Percentiles rank a stretch among this genome's conserved stretches.
phyloP scores from a whole-genome alignment of 805 yeast species.

The Vanderwaltozyma yarrowii region DNA sequence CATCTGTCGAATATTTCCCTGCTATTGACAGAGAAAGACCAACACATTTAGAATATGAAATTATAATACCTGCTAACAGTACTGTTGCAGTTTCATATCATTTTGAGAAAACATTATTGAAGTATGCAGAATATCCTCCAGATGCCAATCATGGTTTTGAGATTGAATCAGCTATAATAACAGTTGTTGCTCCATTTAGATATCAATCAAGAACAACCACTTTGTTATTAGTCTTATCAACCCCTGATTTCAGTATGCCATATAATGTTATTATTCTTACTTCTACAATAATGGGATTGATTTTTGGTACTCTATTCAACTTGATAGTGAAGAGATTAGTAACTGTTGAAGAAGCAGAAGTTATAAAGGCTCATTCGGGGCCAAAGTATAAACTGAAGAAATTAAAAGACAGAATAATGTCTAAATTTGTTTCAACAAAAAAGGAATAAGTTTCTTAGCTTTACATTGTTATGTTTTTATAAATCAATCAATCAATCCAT shows the following conservation, averaged over 20 bases:
- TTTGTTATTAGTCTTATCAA: constrained; percentile 76
- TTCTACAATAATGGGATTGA: constrained; percentile 84
- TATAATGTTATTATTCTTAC: constrained; percentile 92
- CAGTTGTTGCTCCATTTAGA: constrained; percentile 35
- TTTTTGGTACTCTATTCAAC: constrained; percentile 81
- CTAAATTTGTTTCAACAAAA: constrained; percentile 1
- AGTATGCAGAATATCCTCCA: constrained; percentile 93
- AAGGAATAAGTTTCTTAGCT: neutral
- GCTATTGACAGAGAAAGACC: constrained; percentile 76
- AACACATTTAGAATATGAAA: constrained; percentile 62
- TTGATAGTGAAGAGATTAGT: constrained; percentile 63
- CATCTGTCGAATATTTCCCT: constrained; percentile 54
- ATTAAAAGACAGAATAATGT: constrained; percentile 2
- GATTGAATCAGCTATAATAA: constrained; percentile 79
- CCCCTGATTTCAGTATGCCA: constrained; percentile 98
- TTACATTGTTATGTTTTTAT: neutral
- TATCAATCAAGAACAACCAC: constrained; percentile 74
- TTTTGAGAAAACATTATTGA: constrained; percentile 79
- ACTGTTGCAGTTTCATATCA: constrained; percentile 56
- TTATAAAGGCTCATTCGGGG: constrained; percentile 9
- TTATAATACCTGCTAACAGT: constrained; percentile 55
- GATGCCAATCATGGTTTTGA: constrained; percentile 98
- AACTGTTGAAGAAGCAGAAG: constrained; percentile 60
- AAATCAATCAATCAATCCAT: no score
- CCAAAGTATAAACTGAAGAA: constrained; percentile 15